Percentiles rank a stretch among this genome's conserved stretches.
These are phyloP conservation scores for Apiospora hydei DNA, from an alignment of 2,329 filamentous ascomycete genomes.

Conservation along the genomic window DNA sequence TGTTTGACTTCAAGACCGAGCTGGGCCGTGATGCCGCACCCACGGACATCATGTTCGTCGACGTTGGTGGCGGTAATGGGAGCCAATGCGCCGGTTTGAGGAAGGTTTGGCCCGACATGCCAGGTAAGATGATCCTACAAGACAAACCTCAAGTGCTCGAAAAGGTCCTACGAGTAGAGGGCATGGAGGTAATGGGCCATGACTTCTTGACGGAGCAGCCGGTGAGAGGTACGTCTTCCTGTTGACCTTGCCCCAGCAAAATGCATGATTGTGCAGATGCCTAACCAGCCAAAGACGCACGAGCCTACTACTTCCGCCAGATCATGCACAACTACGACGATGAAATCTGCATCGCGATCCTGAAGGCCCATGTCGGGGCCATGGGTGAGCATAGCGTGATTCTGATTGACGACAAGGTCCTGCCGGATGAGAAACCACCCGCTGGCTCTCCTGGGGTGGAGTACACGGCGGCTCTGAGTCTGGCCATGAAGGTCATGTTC, in stretches of 20 bases:
- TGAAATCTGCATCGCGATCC: background rate
- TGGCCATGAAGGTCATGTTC: slow-evolving; percentile 22
- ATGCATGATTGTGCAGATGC: background rate
- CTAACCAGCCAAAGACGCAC: background rate
- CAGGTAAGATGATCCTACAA: background rate
- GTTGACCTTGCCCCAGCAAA: no score
- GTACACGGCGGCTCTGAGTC: slow-evolving; percentile 13
- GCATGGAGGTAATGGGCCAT: slow-evolving; percentile 1
- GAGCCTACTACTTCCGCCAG: slow-evolving; percentile 15
- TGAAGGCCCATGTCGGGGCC: background rate
- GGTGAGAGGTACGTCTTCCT: background rate
- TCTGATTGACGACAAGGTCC: slow-evolving; percentile 5
- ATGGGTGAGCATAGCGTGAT: background rate
- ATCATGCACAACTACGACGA: slow-evolving; percentile 8
- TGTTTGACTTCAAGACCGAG: background rate
- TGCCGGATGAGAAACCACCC: background rate
- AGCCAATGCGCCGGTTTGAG: background rate
- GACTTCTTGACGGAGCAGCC: slow-evolving; percentile 20
- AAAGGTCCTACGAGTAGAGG: background rate
- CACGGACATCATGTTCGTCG: background rate
- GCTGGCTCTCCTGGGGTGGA: background rate
- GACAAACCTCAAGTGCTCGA: background rate
- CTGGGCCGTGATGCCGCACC: background rate
- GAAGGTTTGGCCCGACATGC: slow-evolving; percentile 8
- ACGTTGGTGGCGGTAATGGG: slow-evolving; percentile 1